A percentile compares a stretch with the other conserved stretches of the same genome.
These are phyloP conservation scores for Colletotrichum euphorbiae DNA, from an alignment of 2,329 filamentous ascomycete species.

Conservation along the genomic window DNA sequence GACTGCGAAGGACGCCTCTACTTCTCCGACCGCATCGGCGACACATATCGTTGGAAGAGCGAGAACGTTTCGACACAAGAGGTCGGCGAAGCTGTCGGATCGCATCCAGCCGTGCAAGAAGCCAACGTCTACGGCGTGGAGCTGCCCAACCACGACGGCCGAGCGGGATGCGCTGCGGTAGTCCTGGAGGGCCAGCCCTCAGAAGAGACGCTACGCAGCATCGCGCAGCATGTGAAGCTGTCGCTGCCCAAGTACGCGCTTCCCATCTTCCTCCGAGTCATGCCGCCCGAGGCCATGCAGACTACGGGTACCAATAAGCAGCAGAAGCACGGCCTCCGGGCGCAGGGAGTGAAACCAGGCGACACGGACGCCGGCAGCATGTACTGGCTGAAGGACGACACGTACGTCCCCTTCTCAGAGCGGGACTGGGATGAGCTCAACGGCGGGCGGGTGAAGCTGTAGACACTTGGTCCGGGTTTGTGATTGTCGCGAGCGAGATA, in stretches of 20 bases:
- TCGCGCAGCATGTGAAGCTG: conserved; percentile 69
- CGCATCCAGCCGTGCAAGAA: conserved; percentile 75
- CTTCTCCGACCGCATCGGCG: conserved; percentile 85
- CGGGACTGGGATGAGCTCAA: conserved; percentile 77
- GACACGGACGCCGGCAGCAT: conserved; percentile 62
- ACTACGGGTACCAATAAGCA: conserved; percentile 90
- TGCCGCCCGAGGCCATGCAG: conserved; percentile 67
- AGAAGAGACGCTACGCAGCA: conserved; percentile 62
- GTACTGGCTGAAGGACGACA: conserved; percentile 74
- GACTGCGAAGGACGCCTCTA: conserved; percentile 78
- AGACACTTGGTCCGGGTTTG: conserved; percentile 24
- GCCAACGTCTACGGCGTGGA: conserved; percentile 89
- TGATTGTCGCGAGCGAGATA: conserved; percentile 32
- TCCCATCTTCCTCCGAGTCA: conserved; percentile 80
- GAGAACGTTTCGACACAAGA: conserved; percentile 88
- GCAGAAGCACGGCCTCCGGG: conserved; percentile 80
- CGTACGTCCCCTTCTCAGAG: conserved; percentile 75
- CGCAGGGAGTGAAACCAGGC: conserved; percentile 77
- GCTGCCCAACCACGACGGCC: conserved; percentile 83
- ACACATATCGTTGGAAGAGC: conserved; percentile 84
- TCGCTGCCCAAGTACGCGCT: conserved; percentile 79
- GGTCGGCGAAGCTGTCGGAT: conserved; percentile 79
- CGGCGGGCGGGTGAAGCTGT: conserved; percentile 78
- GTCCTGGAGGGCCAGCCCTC: conserved; percentile 62
- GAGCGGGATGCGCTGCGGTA: conserved; percentile 84